phyloP scores from a whole-genome alignment of 2,329 filamentous ascomycete species.

The Metarhizium album region DNA sequence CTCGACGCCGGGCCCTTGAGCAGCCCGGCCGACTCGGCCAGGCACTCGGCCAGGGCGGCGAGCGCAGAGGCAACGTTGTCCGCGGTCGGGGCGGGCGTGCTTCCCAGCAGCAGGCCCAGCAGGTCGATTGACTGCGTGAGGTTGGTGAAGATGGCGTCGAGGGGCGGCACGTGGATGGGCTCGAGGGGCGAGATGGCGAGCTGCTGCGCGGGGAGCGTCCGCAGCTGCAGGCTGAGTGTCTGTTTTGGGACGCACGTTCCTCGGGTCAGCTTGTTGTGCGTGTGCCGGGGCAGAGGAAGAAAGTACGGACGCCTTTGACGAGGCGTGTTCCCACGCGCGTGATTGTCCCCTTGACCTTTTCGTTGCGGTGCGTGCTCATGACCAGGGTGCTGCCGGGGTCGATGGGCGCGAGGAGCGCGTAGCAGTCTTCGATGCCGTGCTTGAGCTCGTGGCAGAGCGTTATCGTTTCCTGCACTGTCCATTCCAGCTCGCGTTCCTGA shows the following conservation, averaged over 20 bases:
- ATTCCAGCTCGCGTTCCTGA: conserved; percentile 42
- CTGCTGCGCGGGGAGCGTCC: conserved; percentile 48
- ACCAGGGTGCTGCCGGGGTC: conserved; percentile 84
- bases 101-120: conserved; percentile 61
- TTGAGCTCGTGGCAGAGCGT: conserved; percentile 39
- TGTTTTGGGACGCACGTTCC: no score
- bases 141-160: conserved; percentile 61
- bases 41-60: conserved; percentile 42
- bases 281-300: conserved; percentile 4
- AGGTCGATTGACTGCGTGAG: conserved; percentile 79
- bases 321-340: conserved; percentile 85
- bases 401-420: conserved; percentile 70
- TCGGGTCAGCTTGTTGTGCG: conserved; percentile 3
- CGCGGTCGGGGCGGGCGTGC: conserved; percentile 45
- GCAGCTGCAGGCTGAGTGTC: conserved; percentile 68
- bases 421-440: conserved; percentile 75
- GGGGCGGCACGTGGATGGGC: conserved; percentile 53
- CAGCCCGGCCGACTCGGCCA: conserved; percentile 42
- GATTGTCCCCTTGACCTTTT: conserved; percentile 84
- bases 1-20: conserved; percentile 42
- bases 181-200: conserved; percentile 36
- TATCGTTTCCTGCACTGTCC: conserved; percentile 42
- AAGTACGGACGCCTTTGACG: conserved; percentile 66
- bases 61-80: conserved; percentile 46
- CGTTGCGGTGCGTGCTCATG: conserved; percentile 75